Evolutionary conservation across 108 stramenopile genomes (phyloP).

Genomic region (Cyclostephanos tholiformis): DNA sequence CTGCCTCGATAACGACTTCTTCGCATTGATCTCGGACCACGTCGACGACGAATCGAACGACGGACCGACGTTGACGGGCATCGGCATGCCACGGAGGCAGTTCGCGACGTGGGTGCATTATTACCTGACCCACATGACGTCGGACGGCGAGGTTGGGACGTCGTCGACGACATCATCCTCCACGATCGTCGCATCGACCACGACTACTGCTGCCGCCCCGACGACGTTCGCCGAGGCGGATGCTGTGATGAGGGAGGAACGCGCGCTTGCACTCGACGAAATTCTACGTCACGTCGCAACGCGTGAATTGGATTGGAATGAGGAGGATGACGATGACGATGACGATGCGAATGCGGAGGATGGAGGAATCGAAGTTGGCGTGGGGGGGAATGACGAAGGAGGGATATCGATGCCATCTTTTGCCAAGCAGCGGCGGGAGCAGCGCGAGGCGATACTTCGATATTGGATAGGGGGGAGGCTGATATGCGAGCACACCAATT

Average conservation of each 20-base stretch:
- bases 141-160: conserved; percentile 1
- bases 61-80: conserved; percentile 23
- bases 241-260: background rate
- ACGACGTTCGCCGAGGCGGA: too few relatives aligned
- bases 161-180: background rate
- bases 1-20: background rate
- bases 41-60: conserved; percentile 6
- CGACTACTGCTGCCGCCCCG: too few relatives aligned
- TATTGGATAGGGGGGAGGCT: conserved; percentile 54
- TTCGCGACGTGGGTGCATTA: conserved; percentile 49
- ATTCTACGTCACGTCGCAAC: conserved; percentile 17
- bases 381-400: background rate
- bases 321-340: conserved; percentile 27
- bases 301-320: conserved; percentile 17
- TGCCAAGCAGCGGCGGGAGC: background rate
- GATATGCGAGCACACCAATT: conserved; percentile 58
- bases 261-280: background rate
- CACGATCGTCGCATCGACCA: too few relatives aligned
- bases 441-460: conserved; percentile 18
- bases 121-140: conserved; percentile 18
- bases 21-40: background rate
- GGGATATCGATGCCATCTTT: background rate
- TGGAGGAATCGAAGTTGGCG: background rate
- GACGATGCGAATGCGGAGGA: background rate
- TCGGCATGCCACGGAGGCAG: conserved; percentile 37